Base-by-base conservation (phyloP, 108 stramenopile genomes). In the Nitzschia inconspicua region DNA sequence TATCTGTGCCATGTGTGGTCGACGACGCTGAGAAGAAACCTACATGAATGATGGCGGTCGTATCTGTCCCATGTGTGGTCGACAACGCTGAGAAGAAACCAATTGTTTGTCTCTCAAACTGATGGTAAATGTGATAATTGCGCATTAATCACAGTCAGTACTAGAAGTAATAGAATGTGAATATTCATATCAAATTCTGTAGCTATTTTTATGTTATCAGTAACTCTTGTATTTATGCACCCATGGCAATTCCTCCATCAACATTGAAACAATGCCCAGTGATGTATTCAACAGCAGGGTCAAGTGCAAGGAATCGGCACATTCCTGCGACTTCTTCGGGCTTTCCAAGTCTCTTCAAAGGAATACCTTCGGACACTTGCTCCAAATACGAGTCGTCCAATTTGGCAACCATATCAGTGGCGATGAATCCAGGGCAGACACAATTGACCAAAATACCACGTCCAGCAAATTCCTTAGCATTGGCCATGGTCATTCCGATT, bases 191-290 rank as follows among this genome's bases (percentile, higher is more conserved):
- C n/a, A n/a, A n/a, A n/a, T n/a, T n/a, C n/a, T n/a, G n/a, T n/a
- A n/a, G n/a, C n/a, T n/a, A n/a, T n/a, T n/a, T n/a, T n/a, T n/a
- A n/a, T n/a, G n/a, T n/a, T n/a, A n/a, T n/a, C n/a, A n/a, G n/a
- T n/a, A n/a, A n/a, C n/a, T n/a, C n/a, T n/a, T n/a, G n/a, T n/a
- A 56, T 19, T 82, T 84, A 91, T 32, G 68, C 68, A 40, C 97
- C 97, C 62, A 96, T 96, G 18, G 96, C 94, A 63, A 98, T 93
- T 16, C 97, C 97, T 39, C 97, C 97, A 70, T 98, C 97, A 14
- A 98, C 94, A 71, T 95, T 95, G 75, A 96, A 94, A 53, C 72
- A 79, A 60, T 97, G 96, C 46, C 95, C 91, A 44, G 91, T 92
- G 57, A 92, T 92, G 86, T 94, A 93, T 29, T 79, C 86, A 16